Evolutionary conservation across 1,284 basidiomycete species (phyloP), one percentile per base, ranked within the genome.

Genomic region (Ustilago nuda): DNA sequence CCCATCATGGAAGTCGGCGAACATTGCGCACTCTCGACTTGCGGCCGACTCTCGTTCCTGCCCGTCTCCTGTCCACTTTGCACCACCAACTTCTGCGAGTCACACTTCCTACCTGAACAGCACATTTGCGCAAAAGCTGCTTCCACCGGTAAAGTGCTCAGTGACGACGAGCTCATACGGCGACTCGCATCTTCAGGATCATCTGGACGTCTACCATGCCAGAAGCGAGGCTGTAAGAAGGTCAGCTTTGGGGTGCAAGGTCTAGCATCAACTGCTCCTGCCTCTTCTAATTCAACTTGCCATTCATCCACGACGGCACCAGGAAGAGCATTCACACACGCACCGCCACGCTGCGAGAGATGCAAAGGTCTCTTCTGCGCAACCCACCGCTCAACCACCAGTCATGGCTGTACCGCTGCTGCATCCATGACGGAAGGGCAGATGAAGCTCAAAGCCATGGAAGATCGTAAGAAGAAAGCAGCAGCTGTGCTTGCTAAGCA

Each of bases 401-500:
- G 71, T 15, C 81, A 83, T 56, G 76, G 63, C 19, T 83, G 81
- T 56, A 69, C 53, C 1, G 80, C 81, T 1, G 63, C 76, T 15
- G 50, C 76, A 6, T 78, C 80, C 0, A 45, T 65, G n/a, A 82
- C 81, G 0, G 75, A 81, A 39, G 81, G 81, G 2, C 79, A 82
- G 54, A 59, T 62, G 35, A 78, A 71, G 64, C 23, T 78, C n/a
- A 64, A 76, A 32, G 74, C 74, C 1, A 72, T 76, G 11, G 72
- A 81, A 30, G 81, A 82, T 46, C 60, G 81, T 7, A 82, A 82
- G 64, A 67, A 72, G 61, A 81, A 79, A 52, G 81, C 81, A n/a
- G 74, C 77, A 41, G 77, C 74, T 8, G 41, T 82, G 23, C 67
- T 82, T 8, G 71, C 71, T 12, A 82, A 81, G 61, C 63, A 81